Base-by-base conservation (phyloP, 768 basidiomycete species). In the Boletus tylopilopsis region DNA sequence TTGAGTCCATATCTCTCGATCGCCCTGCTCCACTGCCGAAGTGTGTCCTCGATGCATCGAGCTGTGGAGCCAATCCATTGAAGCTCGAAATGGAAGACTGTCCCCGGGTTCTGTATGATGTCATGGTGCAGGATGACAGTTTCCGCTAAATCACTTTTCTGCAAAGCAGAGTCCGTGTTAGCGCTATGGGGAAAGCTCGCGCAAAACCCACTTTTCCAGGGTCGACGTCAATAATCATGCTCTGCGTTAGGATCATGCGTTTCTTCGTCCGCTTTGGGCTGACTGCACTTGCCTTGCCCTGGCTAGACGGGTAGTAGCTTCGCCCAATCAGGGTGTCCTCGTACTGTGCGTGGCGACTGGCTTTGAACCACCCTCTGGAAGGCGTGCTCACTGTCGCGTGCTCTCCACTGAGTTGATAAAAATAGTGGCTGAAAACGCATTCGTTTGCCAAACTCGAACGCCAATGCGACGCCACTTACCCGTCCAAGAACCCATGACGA, bases 21-120 rank as follows among this genome's bases (percentile, higher is more conserved):
- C 5, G 80, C 77, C 34, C 89, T 76, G 47, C 80, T 81, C 88
- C 93, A 94, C 44, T 80, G 76, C 33, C 87, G 81, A 21, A 96
- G 75, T 44, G 87, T 79, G 56, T 95, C 93, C 55, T 97, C 94
- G 44, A 98, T 88, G 54, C 85, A 86, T 19, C 90, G 81, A 21
- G 94, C 92, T 1, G 93, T 94, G 2, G 94, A 88, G 3, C 92
- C 94, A 34, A 98, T 86, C 95, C 96, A 99, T 53, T 95, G 90
- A 24, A 99, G 75, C 68, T 99, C 94, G 59, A 98, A 94, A 67
- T 98, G 95, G 71, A 96, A 96, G 50, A 89, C 90, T 24, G 87
- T 95, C n/a, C 76, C 80, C 0, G 92, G 89, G 61, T 97, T 97
- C 67, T 97, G 95, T 45, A 95, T 88, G 49, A 96, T 81, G 68